Evolutionary conservation across 306 rosid genomes (phyloP).

Genomic region (Alnus rubra): DNA sequence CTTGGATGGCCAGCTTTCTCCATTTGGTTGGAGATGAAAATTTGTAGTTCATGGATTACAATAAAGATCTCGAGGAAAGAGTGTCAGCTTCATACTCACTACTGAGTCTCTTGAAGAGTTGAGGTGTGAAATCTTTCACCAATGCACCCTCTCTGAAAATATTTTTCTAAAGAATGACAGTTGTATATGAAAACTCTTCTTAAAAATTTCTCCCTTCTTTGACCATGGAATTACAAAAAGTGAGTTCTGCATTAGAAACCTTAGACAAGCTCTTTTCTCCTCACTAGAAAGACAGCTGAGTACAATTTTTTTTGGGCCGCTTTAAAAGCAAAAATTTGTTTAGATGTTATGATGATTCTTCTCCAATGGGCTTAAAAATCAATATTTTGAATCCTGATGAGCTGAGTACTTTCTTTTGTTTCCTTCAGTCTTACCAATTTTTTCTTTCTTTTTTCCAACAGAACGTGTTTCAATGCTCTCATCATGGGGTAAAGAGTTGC

Average conservation of each 20-base stretch:
- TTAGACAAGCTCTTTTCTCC: neutral
- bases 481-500: conserved; percentile 42
- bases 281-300: neutral
- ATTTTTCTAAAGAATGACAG: neutral
- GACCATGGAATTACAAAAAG: too few species aligned
- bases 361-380: too few species aligned
- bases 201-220: neutral
- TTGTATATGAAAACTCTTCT: neutral
- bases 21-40: conserved; percentile 41
- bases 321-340: too few species aligned
- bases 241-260: neutral
- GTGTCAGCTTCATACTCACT: conserved; percentile 76
- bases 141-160: neutral
- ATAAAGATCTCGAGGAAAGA: conserved; percentile 68
- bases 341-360: too few species aligned
- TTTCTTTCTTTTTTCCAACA: conserved; percentile 4
- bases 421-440: neutral
- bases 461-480: conserved; percentile 37
- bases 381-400: too few species aligned
- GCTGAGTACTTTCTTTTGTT: neutral
- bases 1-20: conserved; percentile 72
- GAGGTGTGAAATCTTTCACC: conserved; percentile 45
- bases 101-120: conserved; percentile 44
- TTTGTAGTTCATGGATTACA: conserved; percentile 40
- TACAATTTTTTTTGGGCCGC: too few species aligned